Percentiles rank a stretch among this genome's conserved stretches.
phyloP scores from a whole-genome alignment of 2,329 filamentous ascomycete genomes.

The Stagonosporopsis vannaccii region DNA sequence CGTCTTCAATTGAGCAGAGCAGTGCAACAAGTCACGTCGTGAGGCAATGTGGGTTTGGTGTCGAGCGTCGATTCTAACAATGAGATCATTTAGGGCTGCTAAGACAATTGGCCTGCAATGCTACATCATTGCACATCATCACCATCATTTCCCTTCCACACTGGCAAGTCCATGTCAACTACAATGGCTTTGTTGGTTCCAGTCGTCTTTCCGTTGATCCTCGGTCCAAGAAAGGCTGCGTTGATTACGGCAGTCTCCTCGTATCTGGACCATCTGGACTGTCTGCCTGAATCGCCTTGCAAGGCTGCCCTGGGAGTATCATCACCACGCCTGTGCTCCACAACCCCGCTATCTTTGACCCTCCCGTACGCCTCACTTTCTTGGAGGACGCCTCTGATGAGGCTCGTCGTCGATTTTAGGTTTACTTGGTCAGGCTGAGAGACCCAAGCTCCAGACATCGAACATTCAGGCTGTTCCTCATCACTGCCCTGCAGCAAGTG shows the following conservation, averaged over 20 bases:
- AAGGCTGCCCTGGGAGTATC: constrained; percentile 32
- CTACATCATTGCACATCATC: constrained; percentile 24
- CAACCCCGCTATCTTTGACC: constrained; percentile 27
- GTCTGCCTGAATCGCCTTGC: constrained; percentile 12
- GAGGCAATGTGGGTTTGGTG: constrained; percentile 9
- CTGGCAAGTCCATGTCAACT: constrained; percentile 78
- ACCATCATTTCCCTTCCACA: constrained; percentile 50
- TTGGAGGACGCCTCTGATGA: constrained; percentile 24
- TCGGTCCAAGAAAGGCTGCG: constrained; percentile 75
- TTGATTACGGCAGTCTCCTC: constrained; percentile 80
- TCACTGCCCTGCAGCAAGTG: constrained; percentile 17
- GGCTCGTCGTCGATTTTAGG: constrained; percentile 33
- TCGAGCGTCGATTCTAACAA: constrained; percentile 16
- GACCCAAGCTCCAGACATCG: constrained; percentile 9
- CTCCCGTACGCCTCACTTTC: constrained; percentile 33
- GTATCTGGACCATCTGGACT: constrained; percentile 17
- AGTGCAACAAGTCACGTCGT: neutral
- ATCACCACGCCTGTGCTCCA: constrained; percentile 32
- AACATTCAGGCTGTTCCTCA: constrained; percentile 31
- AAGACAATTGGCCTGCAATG: constrained; percentile 21
- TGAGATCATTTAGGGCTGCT: constrained; percentile 32
- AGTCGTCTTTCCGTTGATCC: constrained; percentile 64
- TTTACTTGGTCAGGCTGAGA: constrained; percentile 31
- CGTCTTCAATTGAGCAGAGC: constrained; percentile 27
- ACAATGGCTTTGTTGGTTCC: constrained; percentile 80